Base-by-base conservation (phyloP, 192 early-diverging fungal genomes). In the Backusella tuberculispora region DNA sequence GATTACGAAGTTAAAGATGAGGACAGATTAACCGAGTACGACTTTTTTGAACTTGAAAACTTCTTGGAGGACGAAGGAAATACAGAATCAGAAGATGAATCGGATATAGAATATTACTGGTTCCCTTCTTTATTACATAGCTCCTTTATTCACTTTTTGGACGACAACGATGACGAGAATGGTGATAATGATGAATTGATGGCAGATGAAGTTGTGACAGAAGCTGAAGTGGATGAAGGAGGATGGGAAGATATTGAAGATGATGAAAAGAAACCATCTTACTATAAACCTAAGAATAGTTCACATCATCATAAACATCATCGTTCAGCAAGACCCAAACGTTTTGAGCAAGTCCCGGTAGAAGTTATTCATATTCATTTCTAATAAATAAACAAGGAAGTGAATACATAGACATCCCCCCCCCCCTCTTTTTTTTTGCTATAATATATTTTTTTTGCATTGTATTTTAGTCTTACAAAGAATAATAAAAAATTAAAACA, bases 71-170 rank as follows among this genome's bases (percentile, higher is more conserved):
- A 53, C 24, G 67, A 69, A 46, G 43, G 6, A 26, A 38, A 10
- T 46, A 6, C 29, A 71, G 29, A 63, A 21, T 34, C 50, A n/a
- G 29, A 63, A 47, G 26, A 70, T 45, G 42, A 73, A 73, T 60
- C 53, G 2, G 72, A 73, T 64, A 42, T 73, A 13, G 56, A 73
- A 29, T 63, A 60, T 29, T 15, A 44, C 12, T 73, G 72, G 72
- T 73, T 73, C n/a, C 63, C 72, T 45, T 73, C 72, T n/a, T 41
- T 73, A 37, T 38, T 73, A 19, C 8, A 45, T 17, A 44, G 44
- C 10, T 65, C 72, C 5, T 53, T 65, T 34, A 73, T 73, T 46
- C 21, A 65, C 17, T 42, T 64, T 9, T 65, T 73, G 63, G 72
- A 73, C 15, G 72, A 73, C 5, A 10, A 41, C 3, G 24, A 34